Evolutionary conservation across 1,284 basidiomycete genomes (phyloP), one percentile per base, ranked within the genome.

Genomic region (Moniliophthora roreri): DNA sequence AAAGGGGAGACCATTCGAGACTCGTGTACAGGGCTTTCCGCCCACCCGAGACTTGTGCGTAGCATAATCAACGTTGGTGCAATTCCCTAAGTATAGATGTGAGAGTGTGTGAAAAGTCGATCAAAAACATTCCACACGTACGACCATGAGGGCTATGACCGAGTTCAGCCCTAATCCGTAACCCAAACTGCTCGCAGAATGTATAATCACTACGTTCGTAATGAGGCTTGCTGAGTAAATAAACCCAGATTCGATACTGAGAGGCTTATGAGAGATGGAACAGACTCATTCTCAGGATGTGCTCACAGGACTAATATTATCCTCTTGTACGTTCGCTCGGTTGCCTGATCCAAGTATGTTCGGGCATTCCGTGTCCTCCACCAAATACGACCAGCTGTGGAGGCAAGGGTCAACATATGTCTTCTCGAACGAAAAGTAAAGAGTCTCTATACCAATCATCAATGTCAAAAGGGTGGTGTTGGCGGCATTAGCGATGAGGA

Each of bases 351-450:
- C 38, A 18, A 34, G 39, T 41, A 16, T 7, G 20, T 20, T 9
- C n/a, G 9, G 18, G 24, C 13, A 39, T 50, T 38, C 13, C 37
- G 16, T 4, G 21, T 39, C 4, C 40, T 16, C 49, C 49, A 50
- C 49, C 49, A 50, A 11, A 50, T 50, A 4, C 49, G 49, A n/a
- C 49, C 49, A n/a, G 49, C 49, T 50, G 18, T 50, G 7, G n/a
- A 38, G 41, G n/a, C 4, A 40, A 5, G 15, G 4, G 34, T 6
- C 23, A 50, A 40, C 9, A 24, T 15, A 28, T 24, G 15, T 32
- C 26, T 28, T 15, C 20, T 5, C 4, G 13, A 23, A 6, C 28
- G 21, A n/a, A 13, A 15, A 8, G 15, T 24, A n/a, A 15, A 4
- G 11, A 1, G 15, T 18, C 26, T 26, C 21, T 38, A 26, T 32